phyloP scores from a whole-genome alignment of 352 stramenopile species.

The Phytopythium boreale region DNA sequence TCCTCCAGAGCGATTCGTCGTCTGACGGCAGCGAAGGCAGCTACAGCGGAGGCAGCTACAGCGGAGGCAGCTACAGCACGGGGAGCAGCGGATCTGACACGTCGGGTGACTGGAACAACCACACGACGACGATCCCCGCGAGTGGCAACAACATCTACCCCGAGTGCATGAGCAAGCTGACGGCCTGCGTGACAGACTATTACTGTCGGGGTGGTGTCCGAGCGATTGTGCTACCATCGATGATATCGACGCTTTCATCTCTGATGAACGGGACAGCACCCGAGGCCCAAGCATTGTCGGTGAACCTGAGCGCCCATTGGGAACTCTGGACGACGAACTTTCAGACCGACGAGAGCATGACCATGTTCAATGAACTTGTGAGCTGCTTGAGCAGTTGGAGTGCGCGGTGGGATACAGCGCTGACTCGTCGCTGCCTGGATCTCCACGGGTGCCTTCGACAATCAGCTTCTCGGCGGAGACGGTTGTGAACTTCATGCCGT shows the following conservation, averaged over 20 bases:
- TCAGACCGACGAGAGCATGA: neutral
- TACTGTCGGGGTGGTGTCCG: neutral
- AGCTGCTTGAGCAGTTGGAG: neutral
- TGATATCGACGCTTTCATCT: neutral
- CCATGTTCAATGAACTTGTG: neutral
- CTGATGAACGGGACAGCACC: neutral
- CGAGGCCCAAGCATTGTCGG: neutral
- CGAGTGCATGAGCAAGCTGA: neutral
- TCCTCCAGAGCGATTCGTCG: neutral
- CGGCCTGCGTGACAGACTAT: neutral
- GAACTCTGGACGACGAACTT: neutral
- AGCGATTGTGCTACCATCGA: neutral
- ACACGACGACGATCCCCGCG: neutral
- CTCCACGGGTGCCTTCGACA: neutral
- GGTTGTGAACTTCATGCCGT: neutral
- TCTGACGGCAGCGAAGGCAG: neutral
- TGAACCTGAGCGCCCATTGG: neutral
- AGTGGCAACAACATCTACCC: slow-evolving; percentile 3
- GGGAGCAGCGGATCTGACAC: neutral
- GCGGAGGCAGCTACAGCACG: neutral
- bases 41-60: neutral
- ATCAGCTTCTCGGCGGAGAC: neutral
- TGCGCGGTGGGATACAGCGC: slow-evolving; percentile 2
- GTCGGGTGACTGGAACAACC: neutral
- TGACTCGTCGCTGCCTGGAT: neutral